A percentile compares a stretch with the other conserved stretches of the same genome.
Evolutionary conservation across 352 stramenopile genomes (phyloP).

Genomic region (Phytophthora meadii): DNA sequence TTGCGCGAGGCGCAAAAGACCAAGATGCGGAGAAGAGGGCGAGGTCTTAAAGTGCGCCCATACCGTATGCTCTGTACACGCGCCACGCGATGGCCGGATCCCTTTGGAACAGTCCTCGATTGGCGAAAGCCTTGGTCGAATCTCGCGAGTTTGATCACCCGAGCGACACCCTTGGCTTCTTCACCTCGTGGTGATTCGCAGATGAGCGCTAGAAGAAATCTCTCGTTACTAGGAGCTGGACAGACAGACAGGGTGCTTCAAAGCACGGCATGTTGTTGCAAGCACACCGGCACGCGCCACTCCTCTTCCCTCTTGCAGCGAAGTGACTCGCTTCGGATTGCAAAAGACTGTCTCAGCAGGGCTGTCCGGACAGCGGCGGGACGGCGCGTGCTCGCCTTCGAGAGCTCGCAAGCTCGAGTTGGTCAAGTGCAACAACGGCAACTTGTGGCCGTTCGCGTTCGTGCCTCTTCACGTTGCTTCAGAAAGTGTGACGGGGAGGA

Average conservation of each 20-base stretch:
- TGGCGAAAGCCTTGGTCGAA: slow-evolving; percentile 20
- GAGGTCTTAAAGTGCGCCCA: slow-evolving; percentile 16
- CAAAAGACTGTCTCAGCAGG: slow-evolving; percentile 26
- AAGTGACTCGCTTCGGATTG: slow-evolving; percentile 17
- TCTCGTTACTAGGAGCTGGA: not conserved
- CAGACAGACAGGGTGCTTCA: not conserved
- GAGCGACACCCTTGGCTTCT: not conserved
- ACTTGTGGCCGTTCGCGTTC: slow-evolving; percentile 10
- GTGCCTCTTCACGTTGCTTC: slow-evolving; percentile 23
- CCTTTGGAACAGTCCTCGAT: slow-evolving; percentile 18
- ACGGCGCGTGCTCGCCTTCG: slow-evolving; percentile 1
- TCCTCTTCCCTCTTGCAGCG: slow-evolving; percentile 15
- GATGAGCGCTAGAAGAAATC: not conserved
- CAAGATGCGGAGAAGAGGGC: slow-evolving; percentile 24
- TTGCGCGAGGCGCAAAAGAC: slow-evolving; percentile 33
- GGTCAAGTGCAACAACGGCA: slow-evolving; percentile 12
- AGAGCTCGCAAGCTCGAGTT: not conserved
- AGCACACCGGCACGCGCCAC: not conserved
- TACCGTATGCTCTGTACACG: slow-evolving; percentile 4
- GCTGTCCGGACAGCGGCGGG: slow-evolving; percentile 28
- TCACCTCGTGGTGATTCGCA: slow-evolving; percentile 2
- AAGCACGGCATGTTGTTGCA: not conserved
- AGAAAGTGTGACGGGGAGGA: slow-evolving; percentile 33
- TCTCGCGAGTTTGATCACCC: not conserved
- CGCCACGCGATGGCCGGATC: slow-evolving; percentile 17